Evolutionary conservation across 345 rosid species (phyloP), one percentile per base, ranked within the genome.

Genomic region (Ceriops zippeliana): DNA sequence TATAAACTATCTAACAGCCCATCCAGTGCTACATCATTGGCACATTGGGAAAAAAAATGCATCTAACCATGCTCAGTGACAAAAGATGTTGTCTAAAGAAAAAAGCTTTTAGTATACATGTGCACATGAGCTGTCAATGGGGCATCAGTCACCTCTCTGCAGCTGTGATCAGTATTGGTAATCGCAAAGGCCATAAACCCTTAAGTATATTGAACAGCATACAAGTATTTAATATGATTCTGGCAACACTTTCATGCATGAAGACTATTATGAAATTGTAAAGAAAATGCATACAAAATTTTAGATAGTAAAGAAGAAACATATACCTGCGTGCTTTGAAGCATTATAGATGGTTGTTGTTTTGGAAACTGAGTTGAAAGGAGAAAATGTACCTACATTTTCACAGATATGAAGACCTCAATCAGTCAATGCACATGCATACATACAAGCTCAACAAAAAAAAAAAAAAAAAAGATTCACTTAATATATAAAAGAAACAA

Each of bases 261-360:
- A 35, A 67, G 6, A 52, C 26, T 20, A 5, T 32, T 37, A n/a
- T n/a, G 26, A 15, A n/a, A 3, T 0, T 4, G 15, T 26, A 54
- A 21, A 54, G 19, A 54, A 27, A 54, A 54, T 54, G 28, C 30
- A 63, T 58, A 20, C 37, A 74, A 54, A 6, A 28, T 69, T 52
- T 30, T 34, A 65, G 9, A 24, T 7, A 1, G 9, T 28, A 68
- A 42, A 7, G 24, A 71, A 73, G 52, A 17, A 31, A 17, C 27
- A 54, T 24, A 22, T 22, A 93, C 99, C 96, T 88, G 92, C 65
- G 82, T 82, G 83, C 99, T 95, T 69, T 88, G 96, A 65, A 95
- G 89, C 80, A 86, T 76, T 71, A 95, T 69, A 73, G 81, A 73
- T 47, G 97, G 96, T 70, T 82, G 98, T 66, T 88, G 91, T 83